These are phyloP conservation scores for Talaromyces sp. DNA, from an alignment of 2,329 filamentous ascomycete genomes.

Conservation along the genomic window DNA sequence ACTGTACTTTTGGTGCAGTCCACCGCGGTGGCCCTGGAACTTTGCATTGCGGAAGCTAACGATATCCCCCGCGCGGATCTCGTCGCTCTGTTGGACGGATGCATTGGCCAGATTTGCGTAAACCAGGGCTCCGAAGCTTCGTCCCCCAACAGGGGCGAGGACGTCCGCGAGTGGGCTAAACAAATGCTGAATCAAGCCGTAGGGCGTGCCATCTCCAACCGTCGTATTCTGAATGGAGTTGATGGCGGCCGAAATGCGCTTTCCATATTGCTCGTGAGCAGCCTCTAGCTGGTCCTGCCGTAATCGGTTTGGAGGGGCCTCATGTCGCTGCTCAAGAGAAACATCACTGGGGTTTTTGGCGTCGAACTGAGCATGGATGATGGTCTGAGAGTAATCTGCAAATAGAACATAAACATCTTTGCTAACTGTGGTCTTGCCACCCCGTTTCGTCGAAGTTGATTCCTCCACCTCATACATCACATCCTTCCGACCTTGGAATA, in stretches of 20 bases:
- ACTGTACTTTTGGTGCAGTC: constrained; percentile 92
- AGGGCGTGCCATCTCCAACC: constrained; percentile 77
- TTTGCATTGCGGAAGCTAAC: constrained; percentile 86
- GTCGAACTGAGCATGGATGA: constrained; percentile 76
- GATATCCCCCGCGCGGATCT: constrained; percentile 90
- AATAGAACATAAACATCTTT: constrained; percentile 85
- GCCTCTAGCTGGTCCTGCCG: constrained; percentile 91
- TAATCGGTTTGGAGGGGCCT: constrained; percentile 70
- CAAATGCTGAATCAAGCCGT: constrained; percentile 71
- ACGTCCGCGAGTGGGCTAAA: constrained; percentile 67
- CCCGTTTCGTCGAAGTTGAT: constrained; percentile 61
- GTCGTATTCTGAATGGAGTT: constrained; percentile 68
- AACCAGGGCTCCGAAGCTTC: constrained; percentile 83
- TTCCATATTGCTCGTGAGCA: constrained; percentile 74
- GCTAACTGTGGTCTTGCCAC: constrained; percentile 64
- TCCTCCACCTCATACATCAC: constrained; percentile 79
- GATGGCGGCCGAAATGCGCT: constrained; percentile 66
- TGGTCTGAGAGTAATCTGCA: constrained; percentile 92
- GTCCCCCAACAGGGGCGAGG: constrained; percentile 76
- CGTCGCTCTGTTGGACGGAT: constrained; percentile 80
- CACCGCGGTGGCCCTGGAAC: constrained; percentile 91
- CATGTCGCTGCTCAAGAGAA: constrained; percentile 76
- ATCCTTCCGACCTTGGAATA: constrained; percentile 75
- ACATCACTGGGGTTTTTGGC: constrained; percentile 66
- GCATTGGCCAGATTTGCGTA: constrained; percentile 96